Evolutionary conservation across 768 basidiomycete genomes (phyloP).

Genomic region (Leccinum aurantiacum): DNA sequence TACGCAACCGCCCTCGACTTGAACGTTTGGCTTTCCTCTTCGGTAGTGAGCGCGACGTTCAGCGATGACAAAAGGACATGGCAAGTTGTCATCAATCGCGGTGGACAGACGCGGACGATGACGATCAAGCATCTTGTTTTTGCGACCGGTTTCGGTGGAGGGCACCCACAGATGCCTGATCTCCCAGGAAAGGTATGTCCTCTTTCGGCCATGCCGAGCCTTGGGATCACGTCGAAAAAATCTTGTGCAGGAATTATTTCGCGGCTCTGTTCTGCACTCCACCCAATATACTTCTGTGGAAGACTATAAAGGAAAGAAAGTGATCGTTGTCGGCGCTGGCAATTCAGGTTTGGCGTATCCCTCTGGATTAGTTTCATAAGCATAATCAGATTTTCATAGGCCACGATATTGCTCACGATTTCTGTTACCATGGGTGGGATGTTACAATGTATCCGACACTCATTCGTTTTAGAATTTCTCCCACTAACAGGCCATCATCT

Average conservation of each 20-base stretch:
- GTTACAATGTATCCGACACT: constrained; percentile 25
- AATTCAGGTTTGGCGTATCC: constrained; percentile 46
- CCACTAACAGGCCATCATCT: neutral
- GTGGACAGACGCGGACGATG: constrained; percentile 33
- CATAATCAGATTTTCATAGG: constrained; percentile 16
- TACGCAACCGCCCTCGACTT: constrained; percentile 60
- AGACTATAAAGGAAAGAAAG: constrained; percentile 59
- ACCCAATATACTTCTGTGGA: constrained; percentile 43
- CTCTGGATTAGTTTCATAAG: constrained; percentile 4
- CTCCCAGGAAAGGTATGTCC: constrained; percentile 41
- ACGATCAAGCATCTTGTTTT: constrained; percentile 53
- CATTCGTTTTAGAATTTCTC: constrained; percentile 29
- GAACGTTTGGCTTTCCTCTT: constrained; percentile 58
- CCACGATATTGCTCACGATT: constrained; percentile 41
- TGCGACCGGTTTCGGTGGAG: constrained; percentile 53
- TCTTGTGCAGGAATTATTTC: constrained; percentile 43
- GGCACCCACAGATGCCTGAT: constrained; percentile 45
- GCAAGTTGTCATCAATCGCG: constrained; percentile 40
- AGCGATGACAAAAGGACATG: constrained; percentile 39
- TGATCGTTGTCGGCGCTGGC: constrained; percentile 61
- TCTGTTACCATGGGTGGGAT: constrained; percentile 29
- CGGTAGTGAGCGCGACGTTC: constrained; percentile 35
- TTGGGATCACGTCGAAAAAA: neutral
- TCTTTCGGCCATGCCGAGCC: neutral
- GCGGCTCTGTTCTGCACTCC: constrained; percentile 56